These are phyloP conservation scores for Kwoniella pini DNA, from an alignment of 768 basidiomycete species.

Conservation along the genomic window DNA sequence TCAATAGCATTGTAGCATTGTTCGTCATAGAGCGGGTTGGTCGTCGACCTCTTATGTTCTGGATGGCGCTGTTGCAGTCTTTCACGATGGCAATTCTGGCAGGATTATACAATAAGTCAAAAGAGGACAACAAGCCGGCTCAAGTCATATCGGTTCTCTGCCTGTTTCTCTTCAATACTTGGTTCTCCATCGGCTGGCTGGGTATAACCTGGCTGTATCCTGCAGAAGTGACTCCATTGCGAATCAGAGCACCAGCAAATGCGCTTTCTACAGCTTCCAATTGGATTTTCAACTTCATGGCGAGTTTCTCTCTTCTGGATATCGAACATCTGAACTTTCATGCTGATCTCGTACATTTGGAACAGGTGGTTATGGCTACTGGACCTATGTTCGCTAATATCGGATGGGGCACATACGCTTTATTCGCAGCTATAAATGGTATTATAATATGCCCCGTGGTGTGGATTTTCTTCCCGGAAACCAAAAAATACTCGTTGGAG, in stretches of 20 bases:
- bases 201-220: constrained; percentile 70
- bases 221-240: constrained; percentile 66
- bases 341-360: not conserved
- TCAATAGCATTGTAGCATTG: constrained; percentile 35
- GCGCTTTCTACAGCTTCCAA: constrained; percentile 63
- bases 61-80: constrained; percentile 39
- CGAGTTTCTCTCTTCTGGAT: not conserved
- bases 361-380: constrained; percentile 22
- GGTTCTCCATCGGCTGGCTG: constrained; percentile 71
- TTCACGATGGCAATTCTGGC: constrained; percentile 66
- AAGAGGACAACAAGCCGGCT: constrained; percentile 58
- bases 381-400: constrained; percentile 30
- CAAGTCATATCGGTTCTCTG: constrained; percentile 62
- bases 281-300: constrained; percentile 50
- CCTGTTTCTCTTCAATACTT: constrained; percentile 70
- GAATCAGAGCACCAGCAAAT: constrained; percentile 67
- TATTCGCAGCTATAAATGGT: constrained; percentile 35
- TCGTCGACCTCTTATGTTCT: constrained; percentile 47
- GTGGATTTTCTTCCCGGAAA: constrained; percentile 31
- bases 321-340: not conserved
- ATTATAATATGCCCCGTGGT: constrained; percentile 33
- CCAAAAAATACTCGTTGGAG: constrained; percentile 33
- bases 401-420: constrained; percentile 33
- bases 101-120: constrained; percentile 58
- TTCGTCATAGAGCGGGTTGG: constrained; percentile 43